Percentiles rank a stretch among this genome's conserved stretches.
Evolutionary conservation across 2,329 filamentous ascomycete genomes (phyloP).

Genomic region (Botryotinia convoluta): DNA sequence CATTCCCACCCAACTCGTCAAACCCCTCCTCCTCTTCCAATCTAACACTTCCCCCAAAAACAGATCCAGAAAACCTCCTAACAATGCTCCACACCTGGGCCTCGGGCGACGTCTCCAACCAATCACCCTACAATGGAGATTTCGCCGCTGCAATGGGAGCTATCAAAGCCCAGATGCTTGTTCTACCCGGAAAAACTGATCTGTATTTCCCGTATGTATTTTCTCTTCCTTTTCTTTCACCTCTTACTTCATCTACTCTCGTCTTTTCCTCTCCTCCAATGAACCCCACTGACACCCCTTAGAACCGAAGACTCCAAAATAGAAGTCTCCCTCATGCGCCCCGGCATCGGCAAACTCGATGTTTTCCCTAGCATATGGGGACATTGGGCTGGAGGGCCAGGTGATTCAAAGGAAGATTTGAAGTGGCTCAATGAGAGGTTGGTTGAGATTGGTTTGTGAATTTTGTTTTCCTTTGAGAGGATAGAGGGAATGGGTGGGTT

Average conservation of each 20-base stretch:
- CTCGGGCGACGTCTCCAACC: constrained; percentile 64
- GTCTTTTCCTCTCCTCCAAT: neutral
- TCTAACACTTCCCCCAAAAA: neutral
- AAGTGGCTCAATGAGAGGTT: constrained; percentile 63
- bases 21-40: neutral
- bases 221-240: neutral
- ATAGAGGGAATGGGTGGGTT: rapidly evolving
- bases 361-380: constrained; percentile 64
- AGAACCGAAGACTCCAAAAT: constrained; percentile 74
- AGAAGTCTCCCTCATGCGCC: constrained; percentile 63
- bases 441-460: constrained; percentile 29
- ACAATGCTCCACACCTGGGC: constrained; percentile 80
- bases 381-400: constrained; percentile 67
- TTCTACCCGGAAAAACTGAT: constrained; percentile 71
- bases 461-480: neutral
- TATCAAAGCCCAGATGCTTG: constrained; percentile 70
- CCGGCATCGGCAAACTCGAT: constrained; percentile 54
- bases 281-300: neutral
- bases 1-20: neutral
- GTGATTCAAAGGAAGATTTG: constrained; percentile 67
- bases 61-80: constrained; percentile 71
- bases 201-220: constrained; percentile 72
- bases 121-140: constrained; percentile 65
- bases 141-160: constrained; percentile 63
- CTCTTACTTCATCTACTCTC: neutral